Conservation (phyloP, 306 rosid species). For the Cucumis sativus region Cucumber_9930_V3 NC_026655.2:30966501-30967000, state of each 20-base stretch:
- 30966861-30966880: background rate
- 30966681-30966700: background rate
- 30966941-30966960: too few relatives aligned
- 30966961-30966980: too few relatives aligned
- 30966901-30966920: background rate
- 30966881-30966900: background rate
- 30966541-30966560: background rate
- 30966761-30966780: background rate
- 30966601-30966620: background rate
- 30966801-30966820: background rate
- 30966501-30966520: conserved; percentile 48
- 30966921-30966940: background rate
- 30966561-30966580: background rate
- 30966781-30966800: background rate
- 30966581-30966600: background rate
- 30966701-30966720: background rate
- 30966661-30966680: background rate
- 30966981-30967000: too few relatives aligned
- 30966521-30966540: background rate
- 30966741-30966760: background rate
- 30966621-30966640: background rate
- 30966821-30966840: too few relatives aligned
- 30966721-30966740: background rate
- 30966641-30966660: background rate
- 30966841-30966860: too few relatives aligned